Evolutionary conservation across 768 basidiomycete species (phyloP).

Genomic region (Pleurotus giganteus): DNA sequence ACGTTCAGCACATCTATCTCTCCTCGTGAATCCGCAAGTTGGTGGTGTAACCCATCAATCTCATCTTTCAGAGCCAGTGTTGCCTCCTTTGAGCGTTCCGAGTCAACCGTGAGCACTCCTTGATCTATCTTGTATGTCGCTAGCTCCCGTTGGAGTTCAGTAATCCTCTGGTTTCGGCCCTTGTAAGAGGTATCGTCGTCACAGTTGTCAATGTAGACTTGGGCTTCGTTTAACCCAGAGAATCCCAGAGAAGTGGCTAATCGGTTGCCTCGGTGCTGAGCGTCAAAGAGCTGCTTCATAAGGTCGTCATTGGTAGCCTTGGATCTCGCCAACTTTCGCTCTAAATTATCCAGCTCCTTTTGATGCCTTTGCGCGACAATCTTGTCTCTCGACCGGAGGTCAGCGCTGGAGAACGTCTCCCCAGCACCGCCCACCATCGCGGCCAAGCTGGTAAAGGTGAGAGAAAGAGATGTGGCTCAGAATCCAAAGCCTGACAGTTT

Average conservation of each 20-base stretch:
- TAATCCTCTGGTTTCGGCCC: slow-evolving; percentile 29
- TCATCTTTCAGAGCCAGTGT: slow-evolving; percentile 30
- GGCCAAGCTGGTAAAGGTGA: neutral
- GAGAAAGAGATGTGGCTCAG: neutral
- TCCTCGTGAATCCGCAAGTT: slow-evolving; percentile 21
- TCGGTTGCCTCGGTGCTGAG: slow-evolving; percentile 30
- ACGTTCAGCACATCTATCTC: slow-evolving; percentile 22
- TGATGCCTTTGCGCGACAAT: slow-evolving; percentile 31
- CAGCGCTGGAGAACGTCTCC: slow-evolving; percentile 27
- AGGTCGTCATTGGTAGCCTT: slow-evolving; percentile 32
- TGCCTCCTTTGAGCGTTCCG: neutral
- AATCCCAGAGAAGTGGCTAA: slow-evolving; percentile 46
- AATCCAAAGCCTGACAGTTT: no score
- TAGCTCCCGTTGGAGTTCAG: neutral
- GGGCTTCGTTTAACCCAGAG: slow-evolving; percentile 38
- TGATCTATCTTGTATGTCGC: neutral
- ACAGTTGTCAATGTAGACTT: slow-evolving; percentile 35
- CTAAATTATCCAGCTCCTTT: slow-evolving; percentile 27
- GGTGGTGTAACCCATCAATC: slow-evolving; percentile 19
- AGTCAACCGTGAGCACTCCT: neutral
- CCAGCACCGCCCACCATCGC: neutral
- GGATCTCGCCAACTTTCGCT: slow-evolving; percentile 29
- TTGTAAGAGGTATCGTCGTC: slow-evolving; percentile 32
- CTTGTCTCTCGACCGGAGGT: slow-evolving; percentile 36
- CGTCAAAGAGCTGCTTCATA: slow-evolving; percentile 37